Evolutionary conservation across 352 stramenopile species (phyloP).

Genomic region (Sclerospora graminicola): DNA sequence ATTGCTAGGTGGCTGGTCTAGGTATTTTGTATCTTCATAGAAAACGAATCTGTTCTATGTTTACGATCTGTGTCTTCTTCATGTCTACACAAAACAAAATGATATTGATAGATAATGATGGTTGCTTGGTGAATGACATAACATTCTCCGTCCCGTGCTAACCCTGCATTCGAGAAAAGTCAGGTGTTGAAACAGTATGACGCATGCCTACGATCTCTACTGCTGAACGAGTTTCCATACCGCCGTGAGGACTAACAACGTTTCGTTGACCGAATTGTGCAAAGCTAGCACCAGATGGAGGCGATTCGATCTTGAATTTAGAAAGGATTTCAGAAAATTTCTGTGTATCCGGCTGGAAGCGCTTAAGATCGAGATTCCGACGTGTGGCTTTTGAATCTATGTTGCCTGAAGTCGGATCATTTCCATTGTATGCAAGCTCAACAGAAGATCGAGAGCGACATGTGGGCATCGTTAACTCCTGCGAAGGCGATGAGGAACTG

Average conservation of each 20-base stretch:
- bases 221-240: conserved; percentile 20
- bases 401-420: conserved; percentile 2
- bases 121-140: not conserved
- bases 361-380: conserved; percentile 57
- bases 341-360: conserved; percentile 62
- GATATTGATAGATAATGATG: conserved; percentile 10
- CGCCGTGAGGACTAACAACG: conserved; percentile 9
- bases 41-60: conserved; percentile 21
- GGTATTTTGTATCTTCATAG: conserved; percentile 36
- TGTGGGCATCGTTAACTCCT: conserved; percentile 17
- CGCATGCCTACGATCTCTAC: conserved; percentile 34
- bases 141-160: conserved; percentile 7
- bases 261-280: conserved; percentile 18
- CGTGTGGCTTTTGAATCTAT: conserved; percentile 17
- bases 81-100: conserved; percentile 3
- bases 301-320: conserved; percentile 47
- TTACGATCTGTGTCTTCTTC: not conserved
- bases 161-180: conserved; percentile 35
- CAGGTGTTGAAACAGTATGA: conserved; percentile 50
- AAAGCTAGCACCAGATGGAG: conserved; percentile 26
- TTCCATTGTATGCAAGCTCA: conserved; percentile 17
- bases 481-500: conserved; percentile 13
- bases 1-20: conserved; percentile 12
- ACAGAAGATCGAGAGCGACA: conserved; percentile 22
- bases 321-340: conserved; percentile 69